These are phyloP conservation scores for Aspergillus neotritici DNA, from an alignment of 2,329 filamentous ascomycete species.

Conservation along the genomic window DNA sequence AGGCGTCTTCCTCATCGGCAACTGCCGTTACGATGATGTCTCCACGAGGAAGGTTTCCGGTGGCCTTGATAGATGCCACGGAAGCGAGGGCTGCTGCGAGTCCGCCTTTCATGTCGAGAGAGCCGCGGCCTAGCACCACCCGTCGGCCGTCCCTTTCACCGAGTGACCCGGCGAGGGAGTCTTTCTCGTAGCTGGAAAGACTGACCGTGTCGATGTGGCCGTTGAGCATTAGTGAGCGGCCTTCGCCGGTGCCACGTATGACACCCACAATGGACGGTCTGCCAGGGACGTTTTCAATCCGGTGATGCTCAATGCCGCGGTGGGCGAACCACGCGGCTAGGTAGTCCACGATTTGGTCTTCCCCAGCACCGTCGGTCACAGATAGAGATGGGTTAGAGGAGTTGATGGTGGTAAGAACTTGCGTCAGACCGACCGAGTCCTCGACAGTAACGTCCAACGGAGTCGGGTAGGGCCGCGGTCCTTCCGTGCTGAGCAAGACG, in stretches of 20 bases:
- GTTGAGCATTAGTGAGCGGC: slow-evolving; percentile 49
- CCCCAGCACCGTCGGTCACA: slow-evolving; percentile 41
- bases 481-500: slow-evolving; percentile 64
- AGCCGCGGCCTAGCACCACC: slow-evolving; percentile 43
- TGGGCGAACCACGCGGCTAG: slow-evolving; percentile 49
- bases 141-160: slow-evolving; percentile 28
- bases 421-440: slow-evolving; percentile 41
- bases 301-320: slow-evolving; percentile 47
- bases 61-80: slow-evolving; percentile 35
- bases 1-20: slow-evolving; percentile 49
- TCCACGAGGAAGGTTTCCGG: slow-evolving; percentile 32
- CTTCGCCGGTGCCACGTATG: slow-evolving; percentile 43
- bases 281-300: slow-evolving; percentile 43
- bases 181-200: slow-evolving; percentile 42
- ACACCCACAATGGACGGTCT: slow-evolving; percentile 50
- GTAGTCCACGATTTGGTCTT: slow-evolving; percentile 44
- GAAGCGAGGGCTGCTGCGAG: slow-evolving; percentile 45
- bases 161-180: slow-evolving; percentile 42
- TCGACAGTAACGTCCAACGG: slow-evolving; percentile 41
- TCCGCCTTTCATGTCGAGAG: slow-evolving; percentile 50
- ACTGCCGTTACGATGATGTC: slow-evolving; percentile 52
- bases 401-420: slow-evolving; percentile 45
- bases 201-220: slow-evolving; percentile 52
- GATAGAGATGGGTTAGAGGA: slow-evolving; percentile 46
- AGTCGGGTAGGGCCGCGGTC: slow-evolving; percentile 48